Percentiles rank a stretch among this genome's conserved stretches.
Evolutionary conservation across 768 basidiomycete species (phyloP).

Genomic region (Hygrophoropsis aurantiaca): DNA sequence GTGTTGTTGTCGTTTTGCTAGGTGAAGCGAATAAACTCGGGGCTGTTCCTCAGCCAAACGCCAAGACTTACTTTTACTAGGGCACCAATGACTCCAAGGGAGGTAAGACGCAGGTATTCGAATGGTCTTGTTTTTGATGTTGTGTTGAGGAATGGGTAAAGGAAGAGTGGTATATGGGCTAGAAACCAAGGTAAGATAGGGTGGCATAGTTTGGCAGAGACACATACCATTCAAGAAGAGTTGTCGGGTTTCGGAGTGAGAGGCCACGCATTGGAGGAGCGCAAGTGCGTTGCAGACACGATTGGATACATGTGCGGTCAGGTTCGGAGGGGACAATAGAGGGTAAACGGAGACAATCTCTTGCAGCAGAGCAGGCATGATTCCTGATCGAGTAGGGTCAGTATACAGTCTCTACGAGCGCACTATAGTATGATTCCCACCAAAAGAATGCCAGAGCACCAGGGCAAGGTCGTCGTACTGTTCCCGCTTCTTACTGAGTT

Average conservation of each 20-base stretch:
- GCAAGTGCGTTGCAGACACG: constrained; percentile 99
- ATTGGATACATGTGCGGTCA: constrained; percentile 97
- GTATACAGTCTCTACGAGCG: neutral
- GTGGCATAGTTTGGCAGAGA: neutral
- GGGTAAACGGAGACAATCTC: constrained; percentile 99
- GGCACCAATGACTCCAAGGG: constrained; percentile 98
- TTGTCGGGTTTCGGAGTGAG: constrained; percentile 93
- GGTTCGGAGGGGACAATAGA: constrained; percentile 88
- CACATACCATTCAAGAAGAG: constrained; percentile 87
- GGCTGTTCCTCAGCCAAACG: neutral
- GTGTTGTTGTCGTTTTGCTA: constrained; percentile 99
- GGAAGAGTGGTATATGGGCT: constrained; percentile 94
- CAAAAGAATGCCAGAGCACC: constrained; percentile 98
- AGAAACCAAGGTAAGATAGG: constrained; percentile 4
- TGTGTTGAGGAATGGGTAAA: constrained; percentile 98
- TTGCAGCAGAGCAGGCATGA: constrained; percentile 96
- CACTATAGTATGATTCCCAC: constrained; percentile 40
- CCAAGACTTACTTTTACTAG: constrained; percentile 79
- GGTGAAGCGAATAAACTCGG: neutral
- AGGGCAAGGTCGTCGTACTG: constrained; percentile 98
- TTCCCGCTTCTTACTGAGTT: constrained; percentile 98
- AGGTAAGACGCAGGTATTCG: constrained; percentile 98
- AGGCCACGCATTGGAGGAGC: constrained; percentile 96
- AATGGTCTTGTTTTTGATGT: constrained; percentile 99
- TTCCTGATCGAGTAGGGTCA: constrained; percentile 51